These are phyloP conservation scores for Raphanus sativus DNA, from an alignment of 345 rosid species.

Conservation along the genomic window DNA sequence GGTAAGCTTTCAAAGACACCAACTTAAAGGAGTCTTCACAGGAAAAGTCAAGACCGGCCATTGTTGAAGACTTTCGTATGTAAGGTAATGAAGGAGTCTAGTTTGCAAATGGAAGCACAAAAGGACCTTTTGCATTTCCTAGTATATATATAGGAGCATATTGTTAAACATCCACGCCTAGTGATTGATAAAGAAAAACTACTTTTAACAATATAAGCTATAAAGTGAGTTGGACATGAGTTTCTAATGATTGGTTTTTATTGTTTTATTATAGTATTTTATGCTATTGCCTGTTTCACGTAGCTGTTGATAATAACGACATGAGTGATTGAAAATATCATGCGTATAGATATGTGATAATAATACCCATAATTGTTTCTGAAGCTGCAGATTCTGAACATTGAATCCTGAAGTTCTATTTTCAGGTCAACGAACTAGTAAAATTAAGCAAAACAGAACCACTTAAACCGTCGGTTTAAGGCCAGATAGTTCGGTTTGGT, in stretches of 20 bases:
- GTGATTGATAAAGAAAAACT: not conserved
- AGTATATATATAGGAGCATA: conserved; percentile 16
- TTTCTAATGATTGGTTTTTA: conserved; percentile 22
- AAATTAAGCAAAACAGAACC: not conserved
- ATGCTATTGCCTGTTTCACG: conserved; percentile 19
- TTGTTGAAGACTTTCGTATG: not conserved
- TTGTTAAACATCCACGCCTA: not conserved
- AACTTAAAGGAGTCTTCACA: conserved; percentile 68
- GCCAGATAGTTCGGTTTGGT: not conserved
- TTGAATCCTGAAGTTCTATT: not conserved
- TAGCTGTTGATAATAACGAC: conserved; percentile 17
- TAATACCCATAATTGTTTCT: not conserved
- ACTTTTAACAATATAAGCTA: conserved; percentile 3
- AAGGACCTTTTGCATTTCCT: conserved; percentile 3
- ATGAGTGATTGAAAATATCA: conserved; percentile 10
- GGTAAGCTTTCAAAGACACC: conserved; percentile 65
- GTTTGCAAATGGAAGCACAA: not conserved
- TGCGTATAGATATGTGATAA: not conserved
- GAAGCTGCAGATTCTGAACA: not conserved
- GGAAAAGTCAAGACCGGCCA: conserved; percentile 57
- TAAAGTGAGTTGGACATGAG: conserved; percentile 21
- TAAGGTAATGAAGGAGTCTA: not conserved
- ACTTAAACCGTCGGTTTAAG: not conserved
- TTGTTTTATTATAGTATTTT: not conserved
- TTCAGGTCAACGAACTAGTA: not conserved